Evolutionary conservation across 805 yeast genomes (phyloP), one percentile per base, ranked within the genome.

Genomic region (Metschnikowia kofuensis): DNA sequence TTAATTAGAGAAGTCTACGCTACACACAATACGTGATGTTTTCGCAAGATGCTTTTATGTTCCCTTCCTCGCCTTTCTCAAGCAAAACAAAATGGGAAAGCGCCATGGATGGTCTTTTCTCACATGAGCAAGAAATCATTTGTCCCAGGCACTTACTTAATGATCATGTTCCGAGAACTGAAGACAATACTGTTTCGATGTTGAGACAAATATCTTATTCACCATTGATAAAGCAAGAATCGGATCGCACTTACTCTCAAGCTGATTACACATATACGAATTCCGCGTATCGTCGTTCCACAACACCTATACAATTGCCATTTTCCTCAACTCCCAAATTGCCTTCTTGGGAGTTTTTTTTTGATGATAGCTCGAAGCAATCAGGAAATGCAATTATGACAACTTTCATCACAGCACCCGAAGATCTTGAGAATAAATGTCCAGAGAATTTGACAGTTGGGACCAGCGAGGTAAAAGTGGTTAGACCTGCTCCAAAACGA

Each of bases 151-250:
- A 34, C 13, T 16, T 42, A 11, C 16, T 38, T n/a, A 37, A 38
- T 9, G 50, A 47, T 16, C 26, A 35, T 16, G 27, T 31, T 7
- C 38, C 49, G 11, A 30, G 46, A 21, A 34, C 43, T 14, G 50
- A 47, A 10, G 40, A 14, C 26, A 7, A 34, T 14, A 42, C 45
- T 8, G 35, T 42, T n/a, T 41, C 49, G 9, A 37, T 47, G 26
- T 14, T 28, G 16, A 42, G 32, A n/a, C 50, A 38, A 26, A 14
- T 38, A 2, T 36, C 28, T 3, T 34, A 42, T n/a, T 37, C 46
- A 9, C 50, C 46, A 13, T 14, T 47, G 12, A 47, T 47, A 9
- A 47, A 38, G 35, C 50, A 47, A 29, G 46, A 34, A 7, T 42
- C 50, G 2, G 45, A 42, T 8, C 38, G 42, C 32, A 43, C 38